Evolutionary conservation across 2,329 filamentous ascomycete genomes (phyloP), one percentile per base, ranked within the genome.

Genomic region (Fusarium sarcochroum): DNA sequence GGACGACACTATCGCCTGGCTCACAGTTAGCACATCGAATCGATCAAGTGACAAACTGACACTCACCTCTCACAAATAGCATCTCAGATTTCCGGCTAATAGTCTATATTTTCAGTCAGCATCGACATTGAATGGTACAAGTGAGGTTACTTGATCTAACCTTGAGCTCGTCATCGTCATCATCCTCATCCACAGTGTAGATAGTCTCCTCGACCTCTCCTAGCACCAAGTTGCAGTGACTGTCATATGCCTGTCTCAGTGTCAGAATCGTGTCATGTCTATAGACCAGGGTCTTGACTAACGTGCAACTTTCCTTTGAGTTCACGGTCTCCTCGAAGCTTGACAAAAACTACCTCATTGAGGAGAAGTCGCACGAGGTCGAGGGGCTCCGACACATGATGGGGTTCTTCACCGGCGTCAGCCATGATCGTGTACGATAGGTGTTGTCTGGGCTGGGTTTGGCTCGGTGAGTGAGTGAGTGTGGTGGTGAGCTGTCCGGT

Each of bases 201-300:
- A 99, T 94, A 8, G 95, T 98, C 85, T 99, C 96, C 77, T 98
- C 94, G 6, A 98, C 96, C 71, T 99, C 96, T 55, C 96, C 95
- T 7, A 99, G 86, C 7, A 99, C 93, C 44, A 99, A 82, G 77
- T 99, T 99, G 87, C 97, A 99, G 80, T 99, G 96, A 76, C 93
- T 97, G 78, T 99, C 96, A 79, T 99, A 99, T 57, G 96, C 96
- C 96, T 99, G 61, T 27, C 40, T 18, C n/a, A 34, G 13, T 17
- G 6, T 70, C 13, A 75, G 71, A 47, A 30, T 2, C 4, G 4
- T 3, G 5, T n/a, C n/a, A 10, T 25, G 27, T 54, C 37, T 15
- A 23, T 20, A 10, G 54, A 32, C 40, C 51, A 47, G 20, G 53
- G 32, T 11, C 23, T 20, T 11, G 7, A 65, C 91, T 77, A 83